Conservation (phyloP, 805 yeast species). For the Spencermartinsiella europaea region DNA sequence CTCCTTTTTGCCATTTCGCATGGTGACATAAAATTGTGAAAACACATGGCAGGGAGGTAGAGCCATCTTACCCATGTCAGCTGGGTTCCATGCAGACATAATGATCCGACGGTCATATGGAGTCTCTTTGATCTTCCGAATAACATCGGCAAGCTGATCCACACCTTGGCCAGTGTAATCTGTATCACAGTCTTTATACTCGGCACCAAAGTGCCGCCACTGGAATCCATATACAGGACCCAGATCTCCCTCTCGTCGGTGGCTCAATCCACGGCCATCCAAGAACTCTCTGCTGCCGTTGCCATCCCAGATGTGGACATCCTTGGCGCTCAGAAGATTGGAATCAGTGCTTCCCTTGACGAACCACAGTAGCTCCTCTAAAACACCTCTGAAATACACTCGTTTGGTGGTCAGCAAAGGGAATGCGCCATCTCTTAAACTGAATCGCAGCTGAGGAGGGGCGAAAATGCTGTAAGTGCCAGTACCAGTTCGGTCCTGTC, state of each 20-base stretch:
- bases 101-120: slow-evolving; percentile 95
- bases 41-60: slow-evolving; percentile 98
- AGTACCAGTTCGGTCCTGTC: slow-evolving; percentile 97
- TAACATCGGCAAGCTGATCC: slow-evolving; percentile 81
- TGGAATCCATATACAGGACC: slow-evolving; percentile 99
- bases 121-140: slow-evolving; percentile 71
- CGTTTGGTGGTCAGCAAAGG: slow-evolving; percentile 91
- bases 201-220: slow-evolving; percentile 99
- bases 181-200: slow-evolving; percentile 77
- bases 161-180: slow-evolving; percentile 85
- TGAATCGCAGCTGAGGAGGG: slow-evolving; percentile 91
- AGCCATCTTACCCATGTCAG: slow-evolving; percentile 91
- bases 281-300: slow-evolving; percentile 91
- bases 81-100: slow-evolving; percentile 98
- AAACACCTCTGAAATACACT: slow-evolving; percentile 83
- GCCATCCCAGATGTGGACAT: slow-evolving; percentile 99
- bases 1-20: slow-evolving; percentile 42
- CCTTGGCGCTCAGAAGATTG: slow-evolving; percentile 66
- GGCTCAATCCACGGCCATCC: slow-evolving; percentile 72
- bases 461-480: slow-evolving; percentile 90
- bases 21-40: slow-evolving; percentile 88
- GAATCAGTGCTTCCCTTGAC: slow-evolving; percentile 87
- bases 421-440: slow-evolving; percentile 61
- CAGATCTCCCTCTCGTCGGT: slow-evolving; percentile 86
- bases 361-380: slow-evolving; percentile 91